Base-by-base conservation (phyloP, 305 asterid genomes). In the Solanum aculeatissimum region DNA sequence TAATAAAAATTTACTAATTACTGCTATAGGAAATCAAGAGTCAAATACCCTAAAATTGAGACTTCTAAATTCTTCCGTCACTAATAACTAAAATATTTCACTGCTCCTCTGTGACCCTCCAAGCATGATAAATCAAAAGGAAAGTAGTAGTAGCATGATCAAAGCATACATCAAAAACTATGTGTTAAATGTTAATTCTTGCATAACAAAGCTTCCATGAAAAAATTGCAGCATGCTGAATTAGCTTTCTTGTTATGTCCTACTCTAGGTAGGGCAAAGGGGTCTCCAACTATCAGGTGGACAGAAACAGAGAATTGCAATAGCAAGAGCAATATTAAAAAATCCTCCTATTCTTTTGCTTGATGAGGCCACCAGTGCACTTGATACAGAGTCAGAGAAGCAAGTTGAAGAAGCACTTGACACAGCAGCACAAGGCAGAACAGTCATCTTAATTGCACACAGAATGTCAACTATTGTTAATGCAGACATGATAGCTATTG, bases 341-440 rank as follows among this genome's bases (percentile, higher is more conserved):
- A 91, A 91, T 83, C 95, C 98, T 63, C 94, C 98, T 5, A 90
- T 95, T 86, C 96, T 95, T 86, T 87, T 95, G 87, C 96, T 95
- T 9, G 98, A 95, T 43, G 98, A 95, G 90, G 98, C 98, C 87
- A 95, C 98, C 84, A 95, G 98, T 79, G 98, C 98, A 83, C 98
- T 95, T 35, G 98, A 95, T 87, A 91, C 98, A 85, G 98, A 93
- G 88, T 93, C 98, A 1, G 98, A 95, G 88, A 92, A 92, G 90
- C 87, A 92, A 58, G 98, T 95, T 87, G 97, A 95, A 89, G 93
- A 88, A 87, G 98, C 98, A 58, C 91, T 95, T 29, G 97, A 95
- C 86, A 90, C 85, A 12, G 97, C 97, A 84, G 94, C 91, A 93
- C 89, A 86, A 83, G 96, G 95, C 86, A 92, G 97, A 85, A 93